Base-by-base conservation (phyloP, 768 basidiomycete species). In the Kwoniella botswanensis region DNA sequence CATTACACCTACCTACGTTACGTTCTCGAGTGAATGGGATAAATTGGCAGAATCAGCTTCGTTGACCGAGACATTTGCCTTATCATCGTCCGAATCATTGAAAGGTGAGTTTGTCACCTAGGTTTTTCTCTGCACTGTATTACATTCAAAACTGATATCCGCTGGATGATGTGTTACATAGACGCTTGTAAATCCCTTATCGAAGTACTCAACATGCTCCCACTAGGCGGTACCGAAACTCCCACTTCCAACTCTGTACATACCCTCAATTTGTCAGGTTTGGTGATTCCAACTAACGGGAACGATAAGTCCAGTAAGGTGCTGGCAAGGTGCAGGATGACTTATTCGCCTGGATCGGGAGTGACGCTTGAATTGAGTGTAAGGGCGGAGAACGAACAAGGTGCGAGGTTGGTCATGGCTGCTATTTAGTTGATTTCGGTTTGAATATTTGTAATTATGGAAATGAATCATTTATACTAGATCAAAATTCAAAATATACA, bases 161-260 rank as follows among this genome's bases (percentile, higher is more conserved):
- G 35, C 35, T 35, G 35, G 35, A 35, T 35, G 72, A 52, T 24
- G 41, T 43, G 41, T 50, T 35, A 65, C 57, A 7, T 74, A 96
- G 95, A 94, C 78, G 96, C 96, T 12, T 97, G 95, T 84, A 92
- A 94, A 80, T 97, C 96, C 29, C 91, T 98, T 77, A 89, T 95
- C 76, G 95, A 97, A 80, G 92, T 98, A 41, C 90, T 98, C 72
- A 92, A 93, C 82, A 98, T 99, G 96, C 94, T 98, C 79, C 88
- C 97, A 6, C 86, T 99, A 18, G 96, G 96, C 72, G 97, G 97
- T 13, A 90, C 92, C 4, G 93, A 98, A 82, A 83, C 85, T 9
- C 93, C 96, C 0, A 86, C 89, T 21, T 92, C 92, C 29, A 86
- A 90, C 10, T 90, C 94, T 3, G 92, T 98, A 60, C 97, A 99